phyloP scores from a whole-genome alignment of 2,329 filamentous ascomycete genomes.

The Trichoderma afroharzianum region DNA sequence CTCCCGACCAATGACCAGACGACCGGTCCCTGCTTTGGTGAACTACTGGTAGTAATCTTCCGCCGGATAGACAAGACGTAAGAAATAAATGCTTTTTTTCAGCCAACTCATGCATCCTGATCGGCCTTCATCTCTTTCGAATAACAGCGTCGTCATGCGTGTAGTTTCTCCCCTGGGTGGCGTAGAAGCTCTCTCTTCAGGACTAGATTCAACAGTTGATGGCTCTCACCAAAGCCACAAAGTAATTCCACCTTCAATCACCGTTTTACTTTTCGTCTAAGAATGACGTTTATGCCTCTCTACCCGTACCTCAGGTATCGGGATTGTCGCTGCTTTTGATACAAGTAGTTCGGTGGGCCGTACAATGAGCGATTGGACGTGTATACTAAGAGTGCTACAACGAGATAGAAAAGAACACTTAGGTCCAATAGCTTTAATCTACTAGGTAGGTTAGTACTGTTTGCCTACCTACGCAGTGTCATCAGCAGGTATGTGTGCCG shows the following conservation, averaged over 20 bases:
- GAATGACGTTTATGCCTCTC: background rate
- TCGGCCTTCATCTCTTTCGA: background rate
- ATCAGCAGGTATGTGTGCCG: background rate
- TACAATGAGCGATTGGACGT: background rate
- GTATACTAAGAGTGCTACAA: background rate
- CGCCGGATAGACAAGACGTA: background rate
- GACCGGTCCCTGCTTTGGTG: background rate
- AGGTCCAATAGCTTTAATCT: background rate
- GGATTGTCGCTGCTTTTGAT: background rate
- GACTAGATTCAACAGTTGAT: background rate
- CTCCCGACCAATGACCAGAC: background rate
- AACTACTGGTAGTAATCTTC: background rate
- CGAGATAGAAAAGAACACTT: background rate
- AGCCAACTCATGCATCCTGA: background rate
- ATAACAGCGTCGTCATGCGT: background rate
- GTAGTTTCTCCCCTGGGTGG: background rate
- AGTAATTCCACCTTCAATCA: background rate
- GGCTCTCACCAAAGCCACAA: background rate
- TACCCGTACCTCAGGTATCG: background rate
- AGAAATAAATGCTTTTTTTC: background rate
- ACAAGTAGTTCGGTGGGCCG: background rate
- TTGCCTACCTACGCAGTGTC: background rate
- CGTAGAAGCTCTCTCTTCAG: background rate
- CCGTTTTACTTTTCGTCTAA: background rate
- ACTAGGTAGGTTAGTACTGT: background rate